phyloP scores from a whole-genome alignment of 2,329 filamentous ascomycete genomes.

The Apiospora marii region DNA sequence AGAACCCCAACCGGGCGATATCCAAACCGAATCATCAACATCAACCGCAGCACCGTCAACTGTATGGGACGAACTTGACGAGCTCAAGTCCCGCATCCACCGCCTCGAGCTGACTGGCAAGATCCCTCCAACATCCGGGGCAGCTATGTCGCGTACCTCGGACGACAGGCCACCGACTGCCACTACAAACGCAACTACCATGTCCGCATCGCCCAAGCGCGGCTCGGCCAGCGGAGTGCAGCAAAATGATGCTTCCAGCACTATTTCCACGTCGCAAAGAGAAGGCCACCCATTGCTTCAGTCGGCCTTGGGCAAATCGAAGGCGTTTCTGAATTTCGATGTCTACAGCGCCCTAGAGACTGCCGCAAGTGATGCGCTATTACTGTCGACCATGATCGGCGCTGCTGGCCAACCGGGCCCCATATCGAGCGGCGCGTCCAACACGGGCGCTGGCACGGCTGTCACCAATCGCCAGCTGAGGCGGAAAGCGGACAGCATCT shows the following conservation, averaged over 20 bases:
- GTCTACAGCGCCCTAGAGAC: constrained; percentile 83
- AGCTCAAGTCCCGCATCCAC: constrained; percentile 91
- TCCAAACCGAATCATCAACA: constrained; percentile 78
- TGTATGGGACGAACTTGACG: constrained; percentile 97
- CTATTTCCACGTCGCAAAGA: constrained; percentile 51
- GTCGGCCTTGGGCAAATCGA: constrained; percentile 81
- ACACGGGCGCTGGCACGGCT: constrained; percentile 59
- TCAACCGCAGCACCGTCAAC: constrained; percentile 91
- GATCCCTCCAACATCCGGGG: constrained; percentile 81
- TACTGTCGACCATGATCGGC: constrained; percentile 80
- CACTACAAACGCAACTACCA: constrained; percentile 82
- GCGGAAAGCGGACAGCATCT: constrained; percentile 91
- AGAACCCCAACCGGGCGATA: constrained; percentile 48
- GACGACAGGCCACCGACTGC: constrained; percentile 89
- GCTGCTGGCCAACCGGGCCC: constrained; percentile 72
- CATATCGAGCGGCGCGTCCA: constrained; percentile 71
- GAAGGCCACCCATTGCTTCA: constrained; percentile 81
- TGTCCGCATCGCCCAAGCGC: constrained; percentile 88
- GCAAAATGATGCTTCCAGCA: constrained; percentile 53
- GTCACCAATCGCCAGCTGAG: constrained; percentile 84
- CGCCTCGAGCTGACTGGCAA: constrained; percentile 91
- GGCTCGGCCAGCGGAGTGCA: constrained; percentile 54
- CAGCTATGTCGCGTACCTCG: constrained; percentile 76
- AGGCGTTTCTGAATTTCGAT: constrained; percentile 70
- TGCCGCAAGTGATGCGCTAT: constrained; percentile 81